Evolutionary conservation across 1,139 yeast species (phyloP), one percentile per base, ranked within the genome.

Genomic region (Blastobotrys elegans): DNA sequence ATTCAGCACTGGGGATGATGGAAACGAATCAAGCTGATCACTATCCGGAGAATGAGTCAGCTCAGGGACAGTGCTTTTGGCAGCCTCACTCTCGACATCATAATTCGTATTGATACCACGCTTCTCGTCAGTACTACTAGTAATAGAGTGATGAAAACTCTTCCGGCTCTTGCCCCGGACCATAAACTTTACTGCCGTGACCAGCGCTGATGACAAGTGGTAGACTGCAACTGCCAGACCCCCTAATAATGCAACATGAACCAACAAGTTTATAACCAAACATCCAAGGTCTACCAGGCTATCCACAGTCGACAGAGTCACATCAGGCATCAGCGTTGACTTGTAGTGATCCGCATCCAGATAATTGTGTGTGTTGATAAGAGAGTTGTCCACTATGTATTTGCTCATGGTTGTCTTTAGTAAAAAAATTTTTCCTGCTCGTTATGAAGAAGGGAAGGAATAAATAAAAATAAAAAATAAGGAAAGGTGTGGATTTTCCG

Each of bases 391-490:
- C n/a, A 45, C 44, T 4, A 35, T 21, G 20, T 40, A 45, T 33
- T 40, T 38, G 38, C 47, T 44, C 47, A 44, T 44, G 14, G 4
- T n/a, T n/a, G n/a, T n/a, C n/a, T n/a, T n/a, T n/a, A n/a, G n/a
- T n/a, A n/a, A n/a, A n/a, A n/a, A n/a, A n/a, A n/a, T n/a, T n/a
- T n/a, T n/a, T n/a, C n/a, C n/a, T n/a, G n/a, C n/a, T n/a, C n/a
- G n/a, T n/a, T n/a, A n/a, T n/a, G n/a, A n/a, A n/a, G 33, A 30
- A 36, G 8, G 29, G 11, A 38, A 24, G 32, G 22, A 29, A 16
- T 16, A 16, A 21, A 27, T 11, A 40, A 21, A 17, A 30, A 18
- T 21, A 17, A 14, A 30, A 33, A 18, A 13, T 4, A 18, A 16
- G 16, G 7, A 14, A 16, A 17, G 16, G 16, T 6, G 27, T 10